Base-by-base conservation (phyloP, 2,329 filamentous ascomycete species). In the Penicillium freii region DNA sequence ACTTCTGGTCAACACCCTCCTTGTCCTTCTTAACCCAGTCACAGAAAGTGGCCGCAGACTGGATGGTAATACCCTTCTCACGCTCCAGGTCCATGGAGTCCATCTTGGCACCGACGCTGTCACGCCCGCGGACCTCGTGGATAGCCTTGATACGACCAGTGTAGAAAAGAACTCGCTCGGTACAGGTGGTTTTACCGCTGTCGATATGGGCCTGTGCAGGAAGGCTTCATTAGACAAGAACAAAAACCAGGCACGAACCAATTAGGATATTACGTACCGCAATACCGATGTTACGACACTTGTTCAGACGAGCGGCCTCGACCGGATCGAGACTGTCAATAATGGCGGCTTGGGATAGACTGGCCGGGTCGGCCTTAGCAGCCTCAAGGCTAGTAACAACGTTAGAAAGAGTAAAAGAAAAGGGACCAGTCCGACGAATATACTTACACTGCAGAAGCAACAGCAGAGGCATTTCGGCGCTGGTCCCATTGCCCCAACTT, bases 41-140 rank as follows among this genome's bases (percentile, higher is more conserved):
- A 76, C 91, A 96, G 75, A 96, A 99, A 0, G 94, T 99, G 25
- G 94, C 94, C 11, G 94, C 94, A 66, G 93, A 97, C 77, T 99
- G 93, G 71, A 99, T 99, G 57, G 94, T 99, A 75, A 99, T 99
- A 69, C 94, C 94, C 81, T 97, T 96, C 76, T 97, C 94, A 77
- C 94, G 85, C 79, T 99, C 94, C 66, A 99, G 82, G 68, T 99
- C 94, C 94, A 99, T 99, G 27, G 92, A 97, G 81, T 99, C 94
- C 94, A 99, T 99, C 81, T 99, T 99, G 60, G 94, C 94, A 64
- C 94, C 94, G 40, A 97, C 92, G 36, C 90, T 86, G 82, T 99
- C 94, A 72, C 93, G 92, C 51, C 73, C 73, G 71, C 94, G 86
- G 43, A 99, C 94, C 78, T 99, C 94, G 80, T 99, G 94, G 70